Evolutionary conservation across 805 yeast genomes (phyloP).

Genomic region (Nakazawaea wickerhamii): DNA sequence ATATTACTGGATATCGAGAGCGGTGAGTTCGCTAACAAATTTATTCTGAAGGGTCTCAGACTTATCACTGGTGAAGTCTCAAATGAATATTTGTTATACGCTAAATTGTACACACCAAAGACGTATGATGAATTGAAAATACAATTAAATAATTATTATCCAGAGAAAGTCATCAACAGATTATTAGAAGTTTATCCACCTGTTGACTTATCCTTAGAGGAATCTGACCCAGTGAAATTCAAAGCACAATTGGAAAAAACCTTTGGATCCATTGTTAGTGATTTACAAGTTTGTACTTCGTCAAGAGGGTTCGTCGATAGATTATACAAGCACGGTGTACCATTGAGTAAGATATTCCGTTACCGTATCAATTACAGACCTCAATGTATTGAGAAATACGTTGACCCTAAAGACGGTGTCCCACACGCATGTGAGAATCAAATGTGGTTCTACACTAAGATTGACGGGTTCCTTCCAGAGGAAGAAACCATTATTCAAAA

Average conservation of each 20-base stretch:
- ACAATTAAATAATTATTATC: conserved; percentile 33
- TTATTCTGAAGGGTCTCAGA: conserved; percentile 19
- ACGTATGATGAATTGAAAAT: conserved; percentile 25
- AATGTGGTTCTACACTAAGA: conserved; percentile 28
- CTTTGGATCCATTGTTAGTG: conserved; percentile 32
- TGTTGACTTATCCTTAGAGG: conserved; percentile 10
- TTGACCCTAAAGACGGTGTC: conserved; percentile 14
- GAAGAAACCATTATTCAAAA: conserved; percentile 15
- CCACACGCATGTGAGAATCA: conserved; percentile 15
- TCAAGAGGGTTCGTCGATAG: conserved; percentile 30
- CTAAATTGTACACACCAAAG: conserved; percentile 27
- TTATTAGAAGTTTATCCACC: conserved; percentile 16
- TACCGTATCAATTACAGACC: conserved; percentile 15
- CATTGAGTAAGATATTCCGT: conserved; percentile 14
- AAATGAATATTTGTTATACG: conserved; percentile 29
- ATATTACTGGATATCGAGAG: conserved; percentile 28
- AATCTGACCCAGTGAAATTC: conserved; percentile 17
- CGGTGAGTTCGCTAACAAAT: conserved; percentile 25
- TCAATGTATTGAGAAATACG: conserved; percentile 11
- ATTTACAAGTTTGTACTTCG: conserved; percentile 35
- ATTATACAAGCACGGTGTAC: conserved; percentile 18
- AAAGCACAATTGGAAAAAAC: conserved; percentile 19
- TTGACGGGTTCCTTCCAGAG: conserved; percentile 23
- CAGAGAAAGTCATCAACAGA: conserved; percentile 25
- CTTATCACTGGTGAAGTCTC: conserved; percentile 31